These are phyloP conservation scores for Bothriochloa decipiens DNA, from an alignment of 176 grass and related monocot species.

Conservation along the genomic window DNA sequence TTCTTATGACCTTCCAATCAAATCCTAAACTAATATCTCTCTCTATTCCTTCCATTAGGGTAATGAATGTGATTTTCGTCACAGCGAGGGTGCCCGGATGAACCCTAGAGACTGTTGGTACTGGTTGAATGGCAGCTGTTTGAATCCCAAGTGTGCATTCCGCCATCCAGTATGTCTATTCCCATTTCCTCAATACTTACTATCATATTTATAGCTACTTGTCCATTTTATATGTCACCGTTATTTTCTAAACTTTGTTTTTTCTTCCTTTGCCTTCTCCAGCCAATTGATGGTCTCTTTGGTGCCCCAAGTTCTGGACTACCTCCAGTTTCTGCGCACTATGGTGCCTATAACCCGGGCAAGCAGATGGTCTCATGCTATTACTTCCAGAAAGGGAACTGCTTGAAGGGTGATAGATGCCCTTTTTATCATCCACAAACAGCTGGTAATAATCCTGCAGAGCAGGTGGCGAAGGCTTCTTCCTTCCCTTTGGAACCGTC, in stretches of 20 bases:
- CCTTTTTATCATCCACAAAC: slow-evolving; percentile 67
- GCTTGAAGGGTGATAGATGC: slow-evolving; percentile 94
- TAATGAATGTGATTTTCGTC: slow-evolving; percentile 90
- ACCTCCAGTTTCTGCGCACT: slow-evolving; percentile 41
- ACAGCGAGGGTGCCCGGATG: slow-evolving; percentile 85
- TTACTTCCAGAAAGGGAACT: slow-evolving; percentile 94
- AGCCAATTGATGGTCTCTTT: slow-evolving; percentile 87
- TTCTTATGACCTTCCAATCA: slow-evolving; percentile 12
- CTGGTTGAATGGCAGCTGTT: slow-evolving; percentile 86
- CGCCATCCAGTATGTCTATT: slow-evolving; percentile 73
- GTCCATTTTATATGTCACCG: slow-evolving; percentile 15
- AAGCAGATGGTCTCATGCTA: slow-evolving; percentile 91
- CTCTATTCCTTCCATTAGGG: slow-evolving; percentile 55
- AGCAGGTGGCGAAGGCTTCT: slow-evolving; percentile 58
- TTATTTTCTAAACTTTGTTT: slow-evolving; percentile 33
- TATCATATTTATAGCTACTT: not conserved
- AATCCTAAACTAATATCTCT: slow-evolving; percentile 19
- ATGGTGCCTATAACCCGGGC: slow-evolving; percentile 50
- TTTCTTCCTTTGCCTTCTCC: slow-evolving; percentile 44
- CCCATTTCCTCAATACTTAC: not conserved
- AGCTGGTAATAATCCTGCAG: slow-evolving; percentile 45
- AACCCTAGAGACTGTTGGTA: slow-evolving; percentile 97
- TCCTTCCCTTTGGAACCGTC: slow-evolving; percentile 42
- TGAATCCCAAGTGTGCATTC: slow-evolving; percentile 91
- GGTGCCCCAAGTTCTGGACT: slow-evolving; percentile 53